These are phyloP conservation scores for Pelargonium australe DNA, from an alignment of 441 rosid species.

Conservation along the genomic window DNA sequence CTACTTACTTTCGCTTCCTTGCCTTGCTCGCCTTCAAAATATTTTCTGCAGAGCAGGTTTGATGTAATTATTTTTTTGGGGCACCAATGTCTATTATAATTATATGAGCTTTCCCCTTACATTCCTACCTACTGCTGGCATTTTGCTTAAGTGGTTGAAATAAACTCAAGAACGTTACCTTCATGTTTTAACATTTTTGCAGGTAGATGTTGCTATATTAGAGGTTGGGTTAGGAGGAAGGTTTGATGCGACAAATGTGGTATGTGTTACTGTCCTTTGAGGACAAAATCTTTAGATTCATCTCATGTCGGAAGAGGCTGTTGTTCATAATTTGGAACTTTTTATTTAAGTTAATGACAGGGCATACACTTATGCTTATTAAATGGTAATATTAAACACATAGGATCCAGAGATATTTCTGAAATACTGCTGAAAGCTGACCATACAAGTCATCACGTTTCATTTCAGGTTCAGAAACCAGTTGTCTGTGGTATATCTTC, in stretches of 20 bases:
- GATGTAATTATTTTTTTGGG: conserved; percentile 5
- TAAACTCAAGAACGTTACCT: conserved; percentile 14
- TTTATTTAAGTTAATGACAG: background rate
- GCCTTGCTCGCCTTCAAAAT: conserved; percentile 91
- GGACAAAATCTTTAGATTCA: conserved; percentile 8
- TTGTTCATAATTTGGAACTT: background rate
- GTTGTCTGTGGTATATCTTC: conserved; percentile 81
- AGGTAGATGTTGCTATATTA: conserved; percentile 92
- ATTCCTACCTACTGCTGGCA: conserved; percentile 14
- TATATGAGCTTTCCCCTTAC: conserved; percentile 6
- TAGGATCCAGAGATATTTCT: background rate
- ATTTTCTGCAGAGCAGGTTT: conserved; percentile 86
- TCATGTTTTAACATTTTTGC: conserved; percentile 23
- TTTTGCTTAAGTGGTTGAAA: conserved; percentile 13
- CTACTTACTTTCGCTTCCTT: conserved; percentile 83
- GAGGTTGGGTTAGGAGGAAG: conserved; percentile 97
- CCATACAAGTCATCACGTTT: conserved; percentile 24
- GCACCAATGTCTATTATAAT: background rate
- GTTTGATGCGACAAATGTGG: conserved; percentile 96
- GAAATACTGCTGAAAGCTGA: conserved; percentile 18
- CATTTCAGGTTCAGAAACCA: conserved; percentile 79
- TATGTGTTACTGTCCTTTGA: conserved; percentile 28
- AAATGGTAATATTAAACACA: background rate
- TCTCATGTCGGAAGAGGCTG: conserved; percentile 6
- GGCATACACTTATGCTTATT: background rate